These are phyloP conservation scores for Skeletonema grethae DNA, from an alignment of 108 stramenopile genomes.

Conservation along the genomic window DNA sequence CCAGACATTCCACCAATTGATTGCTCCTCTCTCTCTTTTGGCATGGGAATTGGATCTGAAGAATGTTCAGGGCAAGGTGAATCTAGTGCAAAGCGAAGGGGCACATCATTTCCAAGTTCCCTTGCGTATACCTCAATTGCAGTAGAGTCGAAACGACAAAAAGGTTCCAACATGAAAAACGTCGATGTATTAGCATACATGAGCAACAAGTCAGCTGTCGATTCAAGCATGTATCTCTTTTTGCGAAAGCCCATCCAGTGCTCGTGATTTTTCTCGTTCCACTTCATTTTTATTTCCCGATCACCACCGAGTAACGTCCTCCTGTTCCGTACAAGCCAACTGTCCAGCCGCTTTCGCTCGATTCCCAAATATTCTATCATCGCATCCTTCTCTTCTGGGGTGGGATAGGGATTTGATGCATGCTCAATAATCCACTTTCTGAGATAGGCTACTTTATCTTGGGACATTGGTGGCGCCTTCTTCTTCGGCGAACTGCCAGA, in stretches of 20 bases:
- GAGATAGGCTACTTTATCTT: conserved; percentile 36
- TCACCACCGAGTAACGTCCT: conserved; percentile 22
- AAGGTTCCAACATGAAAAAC: conserved; percentile 78
- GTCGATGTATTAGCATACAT: conserved; percentile 79
- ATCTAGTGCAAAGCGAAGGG: conserved; percentile 41
- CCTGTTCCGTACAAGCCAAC: conserved; percentile 42
- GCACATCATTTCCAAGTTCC: conserved; percentile 86
- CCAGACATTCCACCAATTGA: conserved; percentile 9
- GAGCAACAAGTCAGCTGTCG: conserved; percentile 84
- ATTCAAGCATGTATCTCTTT: conserved; percentile 73
- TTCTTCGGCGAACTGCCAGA: conserved; percentile 19
- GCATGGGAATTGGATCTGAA: background rate
- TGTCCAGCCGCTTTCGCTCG: conserved; percentile 32
- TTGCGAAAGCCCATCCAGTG: conserved; percentile 43
- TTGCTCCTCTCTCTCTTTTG: background rate
- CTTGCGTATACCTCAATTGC: conserved; percentile 88
- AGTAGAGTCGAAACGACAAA: conserved; percentile 69
- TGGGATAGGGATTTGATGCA: conserved; percentile 45
- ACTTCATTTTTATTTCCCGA: conserved; percentile 32
- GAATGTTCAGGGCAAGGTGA: background rate
- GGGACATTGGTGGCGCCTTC: conserved; percentile 22
- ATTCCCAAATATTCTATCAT: conserved; percentile 37
- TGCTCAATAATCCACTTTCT: conserved; percentile 45
- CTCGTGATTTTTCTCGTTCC: conserved; percentile 19
- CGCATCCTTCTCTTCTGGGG: conserved; percentile 34